Base-by-base conservation (phyloP, 768 basidiomycete species). In the Collybia sordida region DNA sequence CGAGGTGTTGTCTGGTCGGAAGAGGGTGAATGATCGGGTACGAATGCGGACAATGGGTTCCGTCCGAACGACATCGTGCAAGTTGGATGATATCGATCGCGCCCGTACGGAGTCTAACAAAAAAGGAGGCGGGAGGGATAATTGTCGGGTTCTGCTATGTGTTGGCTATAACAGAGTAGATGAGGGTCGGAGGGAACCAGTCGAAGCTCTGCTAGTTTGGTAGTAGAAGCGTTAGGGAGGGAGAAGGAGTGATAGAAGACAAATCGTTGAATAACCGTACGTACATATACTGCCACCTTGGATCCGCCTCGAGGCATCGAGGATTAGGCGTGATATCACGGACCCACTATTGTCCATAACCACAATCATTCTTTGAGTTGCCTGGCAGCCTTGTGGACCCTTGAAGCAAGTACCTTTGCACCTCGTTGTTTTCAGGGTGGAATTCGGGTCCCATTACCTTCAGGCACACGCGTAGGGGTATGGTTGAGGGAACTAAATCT, bases 291-390 rank as follows among this genome's bases (percentile, higher is more conserved):
- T 38, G n/a, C 23, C 35, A 34, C 34, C 38, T 37, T 37, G 19
- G 45, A 46, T 46, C 45, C 23, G 45, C 45, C 45, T 47, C 45
- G 45, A 47, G 45, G 45, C 34, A 21, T 47, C 35, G 27, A 38
- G 11, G 22, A 34, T 38, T 38, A 37, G 27, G 45, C 45, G 36
- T 28, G 35, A 38, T 37, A 34, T 12, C 38, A 37, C 17, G 15
- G 35, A 38, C 45, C 23, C 23, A 47, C 45, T 27, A 18, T 24
- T 14, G 21, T 47, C 17, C 36, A 47, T 44, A 28, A 21, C 43
- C 27, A 31, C 17, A 18, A 28, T n/a, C 19, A 22, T 42, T 23
- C 6, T 21, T 25, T 4, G 15, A 38, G 17, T 24, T 18, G n/a
- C 45, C 21, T 38, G 45, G 11, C 36, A 6, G 27, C 45, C 45